A percentile compares a stretch with the other conserved stretches of the same genome.
These are phyloP conservation scores for Cymbopogon citratus DNA, from an alignment of 176 grass and related monocot species.

Conservation along the genomic window DNA sequence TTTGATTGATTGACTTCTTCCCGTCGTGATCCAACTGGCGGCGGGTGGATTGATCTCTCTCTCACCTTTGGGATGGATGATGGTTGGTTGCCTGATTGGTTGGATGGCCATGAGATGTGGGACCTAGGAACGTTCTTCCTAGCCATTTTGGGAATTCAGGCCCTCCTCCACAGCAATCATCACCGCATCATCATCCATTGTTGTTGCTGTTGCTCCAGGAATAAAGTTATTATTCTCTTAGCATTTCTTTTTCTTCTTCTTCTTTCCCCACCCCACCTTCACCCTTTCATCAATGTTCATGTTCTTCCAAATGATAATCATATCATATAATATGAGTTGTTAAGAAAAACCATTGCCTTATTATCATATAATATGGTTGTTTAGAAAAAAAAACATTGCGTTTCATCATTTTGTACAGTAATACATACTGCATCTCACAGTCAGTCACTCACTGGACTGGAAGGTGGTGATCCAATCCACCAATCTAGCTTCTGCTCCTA, in stretches of 20 bases:
- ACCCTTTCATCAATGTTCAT: conserved; percentile 18
- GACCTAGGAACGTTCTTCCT: conserved; percentile 35
- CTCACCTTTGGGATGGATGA: background rate
- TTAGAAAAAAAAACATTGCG: background rate
- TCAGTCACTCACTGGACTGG: background rate
- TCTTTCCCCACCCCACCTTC: background rate
- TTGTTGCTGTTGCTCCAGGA: conserved; percentile 13
- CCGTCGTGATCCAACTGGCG: conserved; percentile 21
- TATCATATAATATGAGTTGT: conserved; percentile 36
- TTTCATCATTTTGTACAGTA: background rate
- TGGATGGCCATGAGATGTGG: conserved; percentile 38
- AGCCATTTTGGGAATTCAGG: conserved; percentile 48
- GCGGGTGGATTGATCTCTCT: conserved; percentile 21
- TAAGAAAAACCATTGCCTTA: background rate
- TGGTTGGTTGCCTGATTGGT: conserved; percentile 24
- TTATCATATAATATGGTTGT: conserved; percentile 19
- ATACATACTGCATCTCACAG: background rate
- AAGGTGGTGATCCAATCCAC: conserved; percentile 26
- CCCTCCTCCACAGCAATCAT: conserved; percentile 13
- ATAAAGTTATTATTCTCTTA: conserved; percentile 7
- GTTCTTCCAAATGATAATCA: conserved; percentile 35
- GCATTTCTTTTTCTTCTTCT: background rate
- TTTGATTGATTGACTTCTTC: background rate
- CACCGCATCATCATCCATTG: conserved; percentile 16
- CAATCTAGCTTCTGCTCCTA: background rate